Evolutionary conservation across 2,329 filamentous ascomycete genomes (phyloP), one percentile per base, ranked within the genome.

Genomic region (Raffaelea ambrosiae): DNA sequence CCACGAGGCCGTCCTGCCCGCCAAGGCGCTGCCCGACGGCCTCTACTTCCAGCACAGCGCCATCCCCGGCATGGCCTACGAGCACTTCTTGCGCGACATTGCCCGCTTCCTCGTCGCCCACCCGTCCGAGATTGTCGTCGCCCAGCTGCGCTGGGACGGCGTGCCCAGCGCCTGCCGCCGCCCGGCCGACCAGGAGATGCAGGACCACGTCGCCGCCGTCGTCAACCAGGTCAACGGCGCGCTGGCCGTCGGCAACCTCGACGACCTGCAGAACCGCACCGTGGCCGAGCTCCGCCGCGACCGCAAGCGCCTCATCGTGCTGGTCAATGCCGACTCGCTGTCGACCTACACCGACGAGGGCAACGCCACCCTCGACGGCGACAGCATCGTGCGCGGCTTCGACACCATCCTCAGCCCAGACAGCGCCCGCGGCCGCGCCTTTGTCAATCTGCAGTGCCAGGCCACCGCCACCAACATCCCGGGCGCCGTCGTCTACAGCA

Each of bases 21-120:
- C 60, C 19, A 57, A 56, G 29, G 59, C 60, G n/a, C 59, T 69
- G 5, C 67, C 69, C 2, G 69, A 74, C 52, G 63, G 63, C 14
- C 61, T 68, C 47, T 76, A 73, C 51, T 76, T 76, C 58, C 68
- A 71, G 54, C 72, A 75, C 56, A 66, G 66, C 48, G 69, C 66
- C 5, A 73, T 76, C 21, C 72, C 72, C 0, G 72, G 72, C 2
- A 71, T 75, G 67, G 60, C 62, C 3, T 76, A 73, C 50, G 60
- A 61, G 5, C 54, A 63, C 4, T 70, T 75, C 46, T 61, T 75
- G 10, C 33, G 53, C 7, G 66, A 66, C 16, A 57, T 68, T 2
- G 65, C 70, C 2, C 33, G 51, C 1, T 76, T 76, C 49, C 61
- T 75, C 0, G 43, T 58, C 2, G 57, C 56, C 3, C 63, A 73